phyloP scores from a whole-genome alignment of 2,329 filamentous ascomycete genomes.

The Aspergillus ustus region DNA sequence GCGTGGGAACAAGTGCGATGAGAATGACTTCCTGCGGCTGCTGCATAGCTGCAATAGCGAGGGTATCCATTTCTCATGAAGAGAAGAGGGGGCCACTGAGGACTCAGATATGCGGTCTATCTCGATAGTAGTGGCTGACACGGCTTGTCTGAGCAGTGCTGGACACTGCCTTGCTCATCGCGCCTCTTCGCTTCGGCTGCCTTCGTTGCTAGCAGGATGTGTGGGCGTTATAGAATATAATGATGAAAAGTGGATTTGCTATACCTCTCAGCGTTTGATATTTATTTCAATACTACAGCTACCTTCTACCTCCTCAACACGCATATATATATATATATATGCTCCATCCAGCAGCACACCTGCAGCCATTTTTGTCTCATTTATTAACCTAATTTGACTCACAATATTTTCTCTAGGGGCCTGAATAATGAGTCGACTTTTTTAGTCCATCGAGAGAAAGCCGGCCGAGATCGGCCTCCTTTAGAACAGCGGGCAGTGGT shows the following conservation, averaged over 20 bases:
- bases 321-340: no score
- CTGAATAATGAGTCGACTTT: no score
- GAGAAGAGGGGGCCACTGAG: not conserved
- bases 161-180: conserved; percentile 8
- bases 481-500: no score
- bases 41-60: conserved; percentile 65
- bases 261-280: not conserved
- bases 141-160: conserved; percentile 10
- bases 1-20: conserved; percentile 78
- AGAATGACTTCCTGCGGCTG: conserved; percentile 81
- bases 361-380: no score
- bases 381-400: no score
- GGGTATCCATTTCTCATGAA: conserved; percentile 20
- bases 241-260: not conserved
- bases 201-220: no score
- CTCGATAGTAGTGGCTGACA: not conserved
- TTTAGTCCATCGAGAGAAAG: no score
- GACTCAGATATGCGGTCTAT: not conserved
- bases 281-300: not conserved
- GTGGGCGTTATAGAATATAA: not conserved
- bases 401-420: no score
- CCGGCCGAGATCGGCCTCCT: no score
- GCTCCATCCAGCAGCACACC: no score
- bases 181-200: not conserved
- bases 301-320: no score